A percentile compares a stretch with the other conserved stretches of the same genome.
Conservation (phyloP, 75 land plant species). For the Picea glauca region DNA sequence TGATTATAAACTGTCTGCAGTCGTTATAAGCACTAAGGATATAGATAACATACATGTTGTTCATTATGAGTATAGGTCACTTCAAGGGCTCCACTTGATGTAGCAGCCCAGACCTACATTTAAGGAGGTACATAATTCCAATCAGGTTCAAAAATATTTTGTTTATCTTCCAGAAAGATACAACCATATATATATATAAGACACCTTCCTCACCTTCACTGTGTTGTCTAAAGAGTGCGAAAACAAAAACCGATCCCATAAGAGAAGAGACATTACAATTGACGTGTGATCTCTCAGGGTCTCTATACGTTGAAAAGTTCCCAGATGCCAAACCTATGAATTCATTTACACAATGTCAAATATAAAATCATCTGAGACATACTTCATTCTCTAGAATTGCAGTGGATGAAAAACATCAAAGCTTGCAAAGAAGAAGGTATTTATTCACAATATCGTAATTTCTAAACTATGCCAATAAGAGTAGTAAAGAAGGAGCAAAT, state of each 20-base stretch:
- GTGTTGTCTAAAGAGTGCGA: constrained; percentile 89
- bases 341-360: no score
- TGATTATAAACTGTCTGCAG: no score
- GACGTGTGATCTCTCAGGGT: constrained; percentile 71
- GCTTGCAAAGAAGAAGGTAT: no score
- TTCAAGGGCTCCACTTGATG: constrained; percentile 68
- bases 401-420: no score
- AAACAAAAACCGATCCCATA: background rate
- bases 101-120: constrained; percentile 83
- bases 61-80: constrained; percentile 78
- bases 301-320: constrained; percentile 69
- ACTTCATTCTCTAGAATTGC: no score
- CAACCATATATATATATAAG: background rate
- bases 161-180: background rate
- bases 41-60: constrained; percentile 54
- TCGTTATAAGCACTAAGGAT: background rate
- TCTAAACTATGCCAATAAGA: no score
- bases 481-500: background rate
- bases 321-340: constrained; percentile 80
- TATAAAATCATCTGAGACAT: no score
- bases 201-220: constrained; percentile 50
- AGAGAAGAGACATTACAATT: constrained; percentile 81
- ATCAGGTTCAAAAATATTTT: background rate
- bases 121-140: no score
- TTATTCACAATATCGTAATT: no score